Evolutionary conservation across 1,284 basidiomycete genomes (phyloP), one percentile per base, ranked within the genome.

Genomic region (Chiua sp.): DNA sequence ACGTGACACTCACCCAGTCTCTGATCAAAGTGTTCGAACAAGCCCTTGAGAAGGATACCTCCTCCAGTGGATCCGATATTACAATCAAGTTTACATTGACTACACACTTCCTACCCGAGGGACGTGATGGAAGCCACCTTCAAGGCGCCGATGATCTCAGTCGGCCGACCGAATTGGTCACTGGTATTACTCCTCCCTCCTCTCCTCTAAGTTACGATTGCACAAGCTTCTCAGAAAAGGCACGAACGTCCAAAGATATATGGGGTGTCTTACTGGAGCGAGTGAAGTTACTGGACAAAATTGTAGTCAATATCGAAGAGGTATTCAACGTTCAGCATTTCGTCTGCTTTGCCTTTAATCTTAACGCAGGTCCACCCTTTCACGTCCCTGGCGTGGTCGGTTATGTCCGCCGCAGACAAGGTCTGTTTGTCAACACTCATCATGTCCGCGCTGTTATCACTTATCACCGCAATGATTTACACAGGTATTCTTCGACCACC

Each of bases 401-500:
- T 47, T 20, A 48, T 53, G 16, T 57, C 51, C 6, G 46, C 56
- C 8, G 51, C 35, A 12, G 47, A 48, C n/a, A 20, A 49, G 39
- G 62, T 54, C 13, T 33, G 54, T 30, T 18, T 44, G 4, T 10
- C 39, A 4, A 32, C 30, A 32, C 30, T 20, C 5, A 5, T 23
- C 7, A 32, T 4, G 3, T 46, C 20, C 3, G n/a, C 23, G 20
- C 4, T 13, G 12, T 3, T 3, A 23, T 28, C 4, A 8, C 20
- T 44, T 22, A 54, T 37, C 4, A 20, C 12, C 16, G 18, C 4
- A 6, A 39, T 49, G n/a, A 6, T 18, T n/a, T 3, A 10, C 18
- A n/a, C 32, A 63, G 62, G 46, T 54, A 10, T 46, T 60, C 16
- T 11, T 63, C 2, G 39, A 53, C 5, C 54, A 62, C 23, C 33